phyloP scores from a whole-genome alignment of 352 stramenopile genomes.

The Globisporangium abappressorium region DNA sequence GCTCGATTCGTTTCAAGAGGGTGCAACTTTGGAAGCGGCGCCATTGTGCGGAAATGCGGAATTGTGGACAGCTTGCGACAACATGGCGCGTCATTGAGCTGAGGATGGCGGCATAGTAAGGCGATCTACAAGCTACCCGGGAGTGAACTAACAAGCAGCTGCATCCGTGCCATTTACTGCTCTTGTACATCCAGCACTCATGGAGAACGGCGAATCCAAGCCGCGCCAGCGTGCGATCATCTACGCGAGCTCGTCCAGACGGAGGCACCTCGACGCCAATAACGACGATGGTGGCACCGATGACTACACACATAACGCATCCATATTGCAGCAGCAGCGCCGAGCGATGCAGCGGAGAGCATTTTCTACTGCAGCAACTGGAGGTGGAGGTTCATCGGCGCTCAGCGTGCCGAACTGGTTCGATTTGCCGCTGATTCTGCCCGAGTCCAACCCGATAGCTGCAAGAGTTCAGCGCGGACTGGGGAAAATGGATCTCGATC shows the following conservation, averaged over 20 bases:
- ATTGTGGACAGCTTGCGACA: not conserved
- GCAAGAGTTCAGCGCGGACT: slow-evolving; percentile 44
- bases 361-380: not conserved
- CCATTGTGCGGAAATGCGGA: not conserved
- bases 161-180: not conserved
- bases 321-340: not conserved
- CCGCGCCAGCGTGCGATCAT: slow-evolving; percentile 32
- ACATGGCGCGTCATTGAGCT: not conserved
- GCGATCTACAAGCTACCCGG: too few species aligned
- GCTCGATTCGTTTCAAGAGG: not conserved
- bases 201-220: slow-evolving; percentile 8
- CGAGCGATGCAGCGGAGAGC: slow-evolving; percentile 1
- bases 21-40: slow-evolving; percentile 5
- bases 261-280: slow-evolving; percentile 3
- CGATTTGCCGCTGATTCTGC: slow-evolving; percentile 58
- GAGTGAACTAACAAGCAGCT: not conserved
- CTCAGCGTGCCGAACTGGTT: slow-evolving; percentile 48
- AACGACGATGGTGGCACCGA: not conserved
- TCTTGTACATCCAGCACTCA: not conserved
- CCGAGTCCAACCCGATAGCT: slow-evolving; percentile 34
- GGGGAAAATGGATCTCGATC: not conserved
- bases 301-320: not conserved
- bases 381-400: not conserved
- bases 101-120: not conserved
- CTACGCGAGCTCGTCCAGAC: slow-evolving; percentile 22